phyloP scores from a whole-genome alignment of 495 filamentous ascomycete genomes.

The Astrocystis sublimbata region DNA sequence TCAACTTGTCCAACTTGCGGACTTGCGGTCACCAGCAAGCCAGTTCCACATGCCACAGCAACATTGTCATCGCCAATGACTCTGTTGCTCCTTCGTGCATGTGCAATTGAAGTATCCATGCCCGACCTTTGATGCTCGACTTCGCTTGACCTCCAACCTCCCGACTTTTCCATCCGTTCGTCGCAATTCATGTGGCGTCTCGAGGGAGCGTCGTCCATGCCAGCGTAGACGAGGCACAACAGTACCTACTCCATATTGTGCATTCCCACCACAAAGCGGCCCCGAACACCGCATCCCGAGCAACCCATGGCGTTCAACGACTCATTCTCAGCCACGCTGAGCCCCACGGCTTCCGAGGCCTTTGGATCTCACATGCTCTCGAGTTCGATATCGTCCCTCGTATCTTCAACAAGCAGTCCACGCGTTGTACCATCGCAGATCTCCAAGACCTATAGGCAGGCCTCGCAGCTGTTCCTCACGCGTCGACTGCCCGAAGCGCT shows the following conservation, averaged over 20 bases:
- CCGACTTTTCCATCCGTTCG: background rate
- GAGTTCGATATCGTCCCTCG: constrained; percentile 49
- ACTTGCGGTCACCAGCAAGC: constrained; percentile 5
- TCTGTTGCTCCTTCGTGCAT: constrained; percentile 26
- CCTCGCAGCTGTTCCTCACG: constrained; percentile 88
- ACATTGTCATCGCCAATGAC: background rate
- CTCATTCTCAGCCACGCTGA: constrained; percentile 40
- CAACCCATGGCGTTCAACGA: constrained; percentile 42
- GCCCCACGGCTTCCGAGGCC: constrained; percentile 31
- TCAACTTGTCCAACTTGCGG: constrained; percentile 24
- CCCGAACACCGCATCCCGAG: background rate
- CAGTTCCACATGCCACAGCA: constrained; percentile 30
- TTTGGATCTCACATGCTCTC: constrained; percentile 42
- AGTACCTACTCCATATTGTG: constrained; percentile 1
- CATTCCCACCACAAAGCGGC: background rate
- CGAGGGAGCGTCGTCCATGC: constrained; percentile 20
- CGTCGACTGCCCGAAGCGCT: constrained; percentile 87
- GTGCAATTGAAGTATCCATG: constrained; percentile 14
- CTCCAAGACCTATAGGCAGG: constrained; percentile 84
- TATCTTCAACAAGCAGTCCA: constrained; percentile 50
- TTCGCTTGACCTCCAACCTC: constrained; percentile 10
- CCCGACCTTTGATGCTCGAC: constrained; percentile 3
- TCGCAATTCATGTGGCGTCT: constrained; percentile 14
- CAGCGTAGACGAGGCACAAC: constrained; percentile 17
- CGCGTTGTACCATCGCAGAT: constrained; percentile 62